Evolutionary conservation across 106 monocot genomes (phyloP), one percentile per base, ranked within the genome.

Genomic region (Dendrobium catenatum): DNA sequence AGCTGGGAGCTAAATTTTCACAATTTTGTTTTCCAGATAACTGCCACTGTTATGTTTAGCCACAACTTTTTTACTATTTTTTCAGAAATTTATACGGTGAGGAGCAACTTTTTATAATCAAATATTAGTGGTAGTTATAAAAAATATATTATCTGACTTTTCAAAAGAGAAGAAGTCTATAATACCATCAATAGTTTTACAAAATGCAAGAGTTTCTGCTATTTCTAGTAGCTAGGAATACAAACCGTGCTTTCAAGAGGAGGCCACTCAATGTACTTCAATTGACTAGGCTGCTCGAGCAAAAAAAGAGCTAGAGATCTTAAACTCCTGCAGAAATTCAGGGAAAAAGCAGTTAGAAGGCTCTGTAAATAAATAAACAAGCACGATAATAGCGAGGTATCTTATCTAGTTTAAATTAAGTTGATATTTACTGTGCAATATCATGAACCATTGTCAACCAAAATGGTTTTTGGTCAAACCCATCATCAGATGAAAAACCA

Each of bases 241-340:
- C 83, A 67, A 79, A 97, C 97, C 85, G 92, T 97, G 85, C 77
- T 85, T 77, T 90, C 89, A 72, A 97, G 89, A 19, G 86, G 78
- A 46, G 97, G 97, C 97, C 97, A 97, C 41, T 97, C 97, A 56
- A 97, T 89, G 81, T 89, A 83, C 84, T 94, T 94, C 85, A 97
- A 72, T 59, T 97, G 97, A 85, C 90, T 92, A 11, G 97, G 94
- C 83, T 97, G 97, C 80, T 92, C 92, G 46, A 84, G 83, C 66
- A 97, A 83, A 87, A 97, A 97, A 3, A 76, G 47, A 31, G 79
- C 84, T 46, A 94, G 84, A 22, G 80, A 83, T 84, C 77, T 92
- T 31, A 92, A 75, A 73, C 84, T 76, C 92, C 97, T 97, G 79
- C 37, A 80, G 18, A 55, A 48, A 37, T 80, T 7, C 68, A 68